Evolutionary conservation across 2,329 filamentous ascomycete species (phyloP).

Genomic region (Fusarium pilosicola): DNA sequence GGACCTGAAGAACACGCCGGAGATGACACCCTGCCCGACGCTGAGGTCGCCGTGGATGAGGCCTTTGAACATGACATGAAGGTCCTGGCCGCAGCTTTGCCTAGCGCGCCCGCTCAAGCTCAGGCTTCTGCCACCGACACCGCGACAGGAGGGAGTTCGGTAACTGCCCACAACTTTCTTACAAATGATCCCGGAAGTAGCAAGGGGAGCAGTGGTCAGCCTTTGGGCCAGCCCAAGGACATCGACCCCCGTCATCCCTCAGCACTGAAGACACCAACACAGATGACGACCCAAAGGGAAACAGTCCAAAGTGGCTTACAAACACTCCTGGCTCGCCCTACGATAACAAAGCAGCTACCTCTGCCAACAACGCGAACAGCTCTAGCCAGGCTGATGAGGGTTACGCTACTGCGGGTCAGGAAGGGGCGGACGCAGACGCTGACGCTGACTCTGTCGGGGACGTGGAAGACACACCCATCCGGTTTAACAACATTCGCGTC

Average conservation of each 20-base stretch:
- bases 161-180: not conserved
- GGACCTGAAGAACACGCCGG: not conserved
- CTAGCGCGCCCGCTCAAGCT: not conserved
- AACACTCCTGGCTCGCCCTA: not conserved
- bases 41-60: not conserved
- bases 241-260: not conserved
- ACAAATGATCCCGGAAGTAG: not conserved
- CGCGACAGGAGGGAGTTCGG: not conserved
- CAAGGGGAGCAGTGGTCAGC: too few relatives aligned
- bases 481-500: not conserved
- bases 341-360: not conserved
- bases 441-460: not conserved
- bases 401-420: not conserved
- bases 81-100: not conserved
- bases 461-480: accelerated
- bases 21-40: too few relatives aligned
- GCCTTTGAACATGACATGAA: not conserved
- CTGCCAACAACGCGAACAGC: not conserved
- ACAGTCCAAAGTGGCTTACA: not conserved
- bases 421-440: not conserved
- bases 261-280: not conserved
- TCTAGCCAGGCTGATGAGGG: not conserved
- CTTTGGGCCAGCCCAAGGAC: not conserved
- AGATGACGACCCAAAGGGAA: not conserved
- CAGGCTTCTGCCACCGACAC: not conserved